Conservation (phyloP, 257 asterid genomes). For the Asclepias syriaca region DNA sequence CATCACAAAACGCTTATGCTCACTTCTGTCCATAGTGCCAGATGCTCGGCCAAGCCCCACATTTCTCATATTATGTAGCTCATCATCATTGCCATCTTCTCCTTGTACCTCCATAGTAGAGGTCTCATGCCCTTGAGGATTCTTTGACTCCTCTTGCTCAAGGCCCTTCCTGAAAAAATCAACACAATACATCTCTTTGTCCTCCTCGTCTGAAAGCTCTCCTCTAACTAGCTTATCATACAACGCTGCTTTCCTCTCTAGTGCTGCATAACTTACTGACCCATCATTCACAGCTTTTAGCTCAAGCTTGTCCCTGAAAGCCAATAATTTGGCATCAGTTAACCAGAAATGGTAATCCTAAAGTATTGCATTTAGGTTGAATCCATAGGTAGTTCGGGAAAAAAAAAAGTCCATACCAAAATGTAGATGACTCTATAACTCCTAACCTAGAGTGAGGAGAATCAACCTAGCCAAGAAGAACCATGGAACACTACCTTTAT, state of each 20-base stretch:
- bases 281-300: slow-evolving; percentile 86
- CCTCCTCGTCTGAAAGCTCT: slow-evolving; percentile 93
- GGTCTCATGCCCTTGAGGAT: slow-evolving; percentile 28
- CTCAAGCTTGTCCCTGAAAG: slow-evolving; percentile 87
- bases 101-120: slow-evolving; percentile 33
- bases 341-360: slow-evolving; percentile 1
- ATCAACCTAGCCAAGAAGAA: background rate
- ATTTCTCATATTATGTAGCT: slow-evolving; percentile 34
- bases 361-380: too few relatives aligned
- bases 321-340: slow-evolving; percentile 4
- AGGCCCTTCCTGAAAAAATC: slow-evolving; percentile 83
- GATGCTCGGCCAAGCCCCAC: slow-evolving; percentile 56
- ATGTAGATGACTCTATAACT: background rate
- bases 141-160: slow-evolving; percentile 33
- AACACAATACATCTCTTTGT: slow-evolving; percentile 84
- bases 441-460: background rate
- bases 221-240: slow-evolving; percentile 77
- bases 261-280: slow-evolving; percentile 84
- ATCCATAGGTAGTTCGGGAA: too few relatives aligned
- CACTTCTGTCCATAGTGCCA: slow-evolving; percentile 55
- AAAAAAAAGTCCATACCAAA: too few relatives aligned
- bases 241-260: slow-evolving; percentile 82
- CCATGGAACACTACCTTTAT: background rate
- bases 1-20: slow-evolving; percentile 87
- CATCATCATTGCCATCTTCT: slow-evolving; percentile 38